Conservation (phyloP, 176 grass and related monocot species). For the Metroxylon sagu region DNA sequence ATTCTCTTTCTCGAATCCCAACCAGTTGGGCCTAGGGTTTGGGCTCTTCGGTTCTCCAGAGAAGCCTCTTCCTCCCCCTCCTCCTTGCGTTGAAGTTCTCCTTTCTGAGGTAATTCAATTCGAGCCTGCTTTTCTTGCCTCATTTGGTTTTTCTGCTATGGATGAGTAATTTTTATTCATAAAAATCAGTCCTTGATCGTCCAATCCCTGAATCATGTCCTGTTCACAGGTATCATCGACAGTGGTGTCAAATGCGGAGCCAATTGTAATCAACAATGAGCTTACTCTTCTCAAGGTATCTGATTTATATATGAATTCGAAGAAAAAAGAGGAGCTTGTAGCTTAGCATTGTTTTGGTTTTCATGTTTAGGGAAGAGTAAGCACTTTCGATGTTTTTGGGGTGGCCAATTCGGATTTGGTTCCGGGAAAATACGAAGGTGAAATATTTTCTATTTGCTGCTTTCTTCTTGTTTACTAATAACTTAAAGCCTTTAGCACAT, state of each 20-base stretch:
- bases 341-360: neutral
- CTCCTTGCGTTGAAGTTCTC: slow-evolving; percentile 54
- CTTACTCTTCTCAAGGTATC: slow-evolving; percentile 75
- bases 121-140: no score
- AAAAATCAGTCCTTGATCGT: no score
- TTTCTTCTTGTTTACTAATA: slow-evolving; percentile 2
- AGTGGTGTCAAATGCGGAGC: slow-evolving; percentile 21
- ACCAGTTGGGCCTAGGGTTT: slow-evolving; percentile 28
- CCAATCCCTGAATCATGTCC: neutral
- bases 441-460: slow-evolving; percentile 6
- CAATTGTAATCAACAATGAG: slow-evolving; percentile 40
- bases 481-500: slow-evolving; percentile 10
- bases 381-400: slow-evolving; percentile 76
- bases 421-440: slow-evolving; percentile 95
- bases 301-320: neutral
- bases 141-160: no score
- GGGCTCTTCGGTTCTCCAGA: slow-evolving; percentile 26
- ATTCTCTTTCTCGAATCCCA: slow-evolving; percentile 53
- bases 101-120: slow-evolving; percentile 30
- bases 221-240: slow-evolving; percentile 28
- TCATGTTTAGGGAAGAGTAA: slow-evolving; percentile 60
- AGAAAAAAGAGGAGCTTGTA: no score
- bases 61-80: slow-evolving; percentile 31
- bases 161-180: no score
- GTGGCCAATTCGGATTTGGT: slow-evolving; percentile 82